Percentiles rank a stretch among this genome's conserved stretches.
Evolutionary conservation across 164 flowering plant species (phyloP).

Genomic region (Houttuynia cordata): DNA sequence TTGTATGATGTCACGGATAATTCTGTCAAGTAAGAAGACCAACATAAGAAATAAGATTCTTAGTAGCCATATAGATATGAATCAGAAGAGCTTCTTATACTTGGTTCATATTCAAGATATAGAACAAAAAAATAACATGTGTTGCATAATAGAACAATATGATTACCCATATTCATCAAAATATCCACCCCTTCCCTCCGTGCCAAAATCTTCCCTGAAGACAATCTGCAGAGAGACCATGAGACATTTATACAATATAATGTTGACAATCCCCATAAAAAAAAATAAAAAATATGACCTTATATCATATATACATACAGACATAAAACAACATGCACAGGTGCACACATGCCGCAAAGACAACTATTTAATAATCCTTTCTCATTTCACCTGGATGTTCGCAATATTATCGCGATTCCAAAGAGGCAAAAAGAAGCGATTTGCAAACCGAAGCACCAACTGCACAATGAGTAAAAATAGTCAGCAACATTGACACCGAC

Average conservation of each 20-base stretch:
- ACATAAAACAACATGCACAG: background rate
- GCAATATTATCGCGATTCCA: constrained; percentile 73
- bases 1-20: constrained; percentile 96
- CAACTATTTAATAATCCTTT: background rate
- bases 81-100: background rate
- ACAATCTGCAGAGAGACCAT: constrained; percentile 38
- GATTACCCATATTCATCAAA: constrained; percentile 79
- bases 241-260: background rate
- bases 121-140: background rate
- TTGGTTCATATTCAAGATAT: background rate
- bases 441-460: constrained; percentile 82
- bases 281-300: background rate
- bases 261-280: background rate
- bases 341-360: background rate
- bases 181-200: constrained; percentile 84
- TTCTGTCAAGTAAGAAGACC: constrained; percentile 39
- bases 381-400: constrained; percentile 47
- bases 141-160: background rate
- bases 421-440: constrained; percentile 65
- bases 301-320: background rate
- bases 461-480: constrained; percentile 17
- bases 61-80: background rate
- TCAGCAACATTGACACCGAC: constrained; percentile 2
- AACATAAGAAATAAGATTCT: background rate
- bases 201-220: constrained; percentile 79